Percentiles rank a stretch among this genome's conserved stretches.
phyloP scores from a whole-genome alignment of 108 stramenopile species.

The Cyclotella kingstonii region DNA sequence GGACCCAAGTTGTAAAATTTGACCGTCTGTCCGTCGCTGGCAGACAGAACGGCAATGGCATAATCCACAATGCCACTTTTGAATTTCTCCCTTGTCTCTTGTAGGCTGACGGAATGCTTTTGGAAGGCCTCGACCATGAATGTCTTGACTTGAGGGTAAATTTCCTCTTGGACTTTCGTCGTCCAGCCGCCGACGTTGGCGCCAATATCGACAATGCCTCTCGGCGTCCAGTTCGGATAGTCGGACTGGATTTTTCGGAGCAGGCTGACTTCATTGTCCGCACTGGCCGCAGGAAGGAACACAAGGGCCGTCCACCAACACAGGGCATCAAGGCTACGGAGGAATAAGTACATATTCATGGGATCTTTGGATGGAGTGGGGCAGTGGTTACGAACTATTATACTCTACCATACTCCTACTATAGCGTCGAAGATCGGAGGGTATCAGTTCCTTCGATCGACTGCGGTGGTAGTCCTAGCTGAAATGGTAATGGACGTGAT shows the following conservation, averaged over 20 bases:
- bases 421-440: no score
- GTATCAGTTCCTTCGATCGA: no score
- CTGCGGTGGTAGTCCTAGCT: no score
- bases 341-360: no score
- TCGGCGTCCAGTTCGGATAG: conserved; percentile 29
- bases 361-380: no score
- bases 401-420: no score
- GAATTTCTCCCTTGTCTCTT: conserved; percentile 3
- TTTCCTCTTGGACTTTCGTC: neutral
- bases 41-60: conserved; percentile 17
- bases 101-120: neutral
- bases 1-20: conserved; percentile 8
- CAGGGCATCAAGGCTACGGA: no score
- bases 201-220: conserved; percentile 41
- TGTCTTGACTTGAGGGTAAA: conserved; percentile 16
- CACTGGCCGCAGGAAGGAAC: neutral
- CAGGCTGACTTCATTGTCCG: conserved; percentile 13
- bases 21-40: conserved; percentile 1
- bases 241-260: neutral
- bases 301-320: no score
- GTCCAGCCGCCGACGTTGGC: conserved; percentile 37
- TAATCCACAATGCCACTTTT: conserved; percentile 5
- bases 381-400: no score
- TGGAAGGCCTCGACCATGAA: conserved; percentile 26
- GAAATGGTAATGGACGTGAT: no score